These are phyloP conservation scores for Sclerotinia borealis DNA, from an alignment of 2,329 filamentous ascomycete species.

Conservation along the genomic window DNA sequence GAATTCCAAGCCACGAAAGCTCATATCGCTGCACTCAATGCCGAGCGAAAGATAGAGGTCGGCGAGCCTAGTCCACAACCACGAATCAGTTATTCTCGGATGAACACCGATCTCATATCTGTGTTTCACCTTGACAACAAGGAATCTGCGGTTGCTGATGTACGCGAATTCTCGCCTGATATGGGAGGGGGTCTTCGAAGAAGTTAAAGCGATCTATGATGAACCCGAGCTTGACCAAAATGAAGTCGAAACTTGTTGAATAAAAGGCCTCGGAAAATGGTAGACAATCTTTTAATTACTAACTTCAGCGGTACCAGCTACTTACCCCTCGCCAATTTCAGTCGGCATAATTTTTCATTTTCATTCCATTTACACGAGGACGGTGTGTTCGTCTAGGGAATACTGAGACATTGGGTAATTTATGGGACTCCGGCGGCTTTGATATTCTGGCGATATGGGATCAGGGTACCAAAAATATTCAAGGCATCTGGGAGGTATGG, in stretches of 20 bases:
- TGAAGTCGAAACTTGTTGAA: not conserved
- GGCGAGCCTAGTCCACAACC: not conserved
- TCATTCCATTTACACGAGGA: not conserved
- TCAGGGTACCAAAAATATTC: not conserved
- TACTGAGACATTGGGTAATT: too few relatives aligned
- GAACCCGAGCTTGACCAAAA: not conserved
- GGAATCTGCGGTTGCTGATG: not conserved
- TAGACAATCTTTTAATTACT: not conserved
- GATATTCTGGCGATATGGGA: too few relatives aligned
- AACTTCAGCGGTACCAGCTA: not conserved
- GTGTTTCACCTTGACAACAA: not conserved
- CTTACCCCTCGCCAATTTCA: not conserved
- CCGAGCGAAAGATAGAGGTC: not conserved
- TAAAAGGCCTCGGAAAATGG: not conserved
- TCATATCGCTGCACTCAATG: not conserved
- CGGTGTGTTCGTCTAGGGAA: not conserved
- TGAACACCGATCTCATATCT: not conserved
- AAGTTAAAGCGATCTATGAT: not conserved
- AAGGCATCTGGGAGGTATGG: not conserved
- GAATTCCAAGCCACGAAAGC: slow-evolving; percentile 5
- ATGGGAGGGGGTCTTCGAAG: not conserved
- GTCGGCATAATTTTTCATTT: not conserved
- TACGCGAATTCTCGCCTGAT: not conserved
- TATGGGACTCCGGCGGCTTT: not conserved
- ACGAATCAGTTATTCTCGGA: not conserved